Base-by-base conservation (phyloP, 2,329 filamentous ascomycete species). In the Setomelanomma holmii region DNA sequence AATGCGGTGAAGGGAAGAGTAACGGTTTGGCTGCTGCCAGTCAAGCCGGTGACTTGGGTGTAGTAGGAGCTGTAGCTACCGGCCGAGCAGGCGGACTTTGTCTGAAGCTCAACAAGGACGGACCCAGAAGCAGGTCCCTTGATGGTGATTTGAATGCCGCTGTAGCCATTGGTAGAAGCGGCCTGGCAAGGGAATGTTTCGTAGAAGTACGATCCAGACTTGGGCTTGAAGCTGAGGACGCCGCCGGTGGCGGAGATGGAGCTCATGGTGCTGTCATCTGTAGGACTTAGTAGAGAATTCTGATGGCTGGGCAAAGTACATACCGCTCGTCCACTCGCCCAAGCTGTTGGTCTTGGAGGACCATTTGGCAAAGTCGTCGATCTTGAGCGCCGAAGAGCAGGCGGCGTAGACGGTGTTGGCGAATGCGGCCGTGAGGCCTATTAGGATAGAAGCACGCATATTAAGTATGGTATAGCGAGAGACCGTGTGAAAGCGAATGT, bases 241-340 rank as follows among this genome's bases (percentile, higher is more conserved):
- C 78, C 78, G 12, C 70, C 70, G 12, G 71, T 71, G 27, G 73
- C 77, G 39, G 71, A 73, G 65, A 80, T 65, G 63, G 77, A 67
- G 56, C 70, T 72, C 74, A 82, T 82, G 51, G 76, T 74, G 12
- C 72, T 77, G 71, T 84, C 82, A 57, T 84, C 82, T 83, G 54
- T 1, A 27, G 4, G 12, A 17, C 45, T 68, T 41, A 67, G 64
- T 10, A 17, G n/a, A 2, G 8, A 4, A 12, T 23, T 12, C 4
- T 3, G 1, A n/a, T n/a, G n/a, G n/a, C n/a, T n/a, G n/a, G n/a
- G n/a, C n/a, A n/a, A 35, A 16, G 30, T 1, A 49, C 42, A 11
- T 60, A 75, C 72, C 73, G 56, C 72, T 75, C 30, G 69, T 72
- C 69, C 71, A 76, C 24, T 55, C 52, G 48, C 58, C 56, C 53